Base-by-base conservation (phyloP, 495 filamentous ascomycete species). In the Aspergillus sclerotiicarbonarius region DNA sequence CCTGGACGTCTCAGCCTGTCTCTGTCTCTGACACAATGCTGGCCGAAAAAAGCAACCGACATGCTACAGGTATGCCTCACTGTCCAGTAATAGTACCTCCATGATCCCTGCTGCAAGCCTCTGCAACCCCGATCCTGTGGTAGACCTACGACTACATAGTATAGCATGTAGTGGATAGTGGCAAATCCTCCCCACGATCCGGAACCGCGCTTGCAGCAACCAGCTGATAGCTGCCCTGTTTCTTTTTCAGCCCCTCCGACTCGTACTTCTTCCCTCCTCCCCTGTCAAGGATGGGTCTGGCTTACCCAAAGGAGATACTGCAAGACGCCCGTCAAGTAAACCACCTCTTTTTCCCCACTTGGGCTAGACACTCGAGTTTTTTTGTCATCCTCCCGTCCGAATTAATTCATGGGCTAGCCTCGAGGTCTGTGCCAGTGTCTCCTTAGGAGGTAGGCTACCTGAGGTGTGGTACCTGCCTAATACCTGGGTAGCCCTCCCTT, bases 161-260 rank as follows among this genome's bases (percentile, higher is more conserved):
- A 5, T 33, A 33, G 6, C 10, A 33, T 61, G 49, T 61, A 29
- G 9, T 25, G 50, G 49, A 57, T 65, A 66, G 64, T 62, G 60
- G 63, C 52, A 66, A 66, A 66, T 62, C 62, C 58, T 51, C 57
- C 63, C 60, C 64, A 63, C 60, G 64, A 66, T 59, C 59, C 57
- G 47, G 58, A 63, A 63, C 59, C 58, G 51, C 58, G 57, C 55
- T 57, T n/a, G n/a, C n/a, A n/a, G 50, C 41, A 12, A 43, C 56
- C 25, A 50, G 48, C 54, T 43, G 35, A n/a, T 46, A 58, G 51
- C 29, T 59, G 19, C 33, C 37, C 45, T 56, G 18, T 46, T 37
- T 48, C 53, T 59, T 60, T 57, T 58, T 51, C 32, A 21, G 32
- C 35, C 25, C 35, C 16, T n/a, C 21, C 25, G 19, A 19, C 30